Conservation (phyloP, 257 asterid species). For the Leptodermis oblonga region DNA sequence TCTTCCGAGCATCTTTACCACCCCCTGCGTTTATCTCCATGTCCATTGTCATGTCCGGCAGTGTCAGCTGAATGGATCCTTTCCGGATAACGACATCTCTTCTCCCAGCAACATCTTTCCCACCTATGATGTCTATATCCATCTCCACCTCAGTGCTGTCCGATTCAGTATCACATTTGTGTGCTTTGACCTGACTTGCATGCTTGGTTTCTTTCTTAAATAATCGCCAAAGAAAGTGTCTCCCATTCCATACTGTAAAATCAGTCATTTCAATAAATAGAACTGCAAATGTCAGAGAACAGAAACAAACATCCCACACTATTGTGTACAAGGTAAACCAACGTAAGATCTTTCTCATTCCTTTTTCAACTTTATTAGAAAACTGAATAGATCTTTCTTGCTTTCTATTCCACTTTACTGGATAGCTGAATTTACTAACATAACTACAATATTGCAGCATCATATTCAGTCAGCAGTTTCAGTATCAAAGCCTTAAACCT, state of each 20-base stretch:
- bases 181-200: neutral
- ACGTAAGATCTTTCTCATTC: too few relatives aligned
- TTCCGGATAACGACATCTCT: conserved; percentile 28
- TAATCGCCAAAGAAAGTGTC: conserved; percentile 62
- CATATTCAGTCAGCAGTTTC: neutral
- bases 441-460: too few relatives aligned
- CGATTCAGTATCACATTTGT: conserved; percentile 3
- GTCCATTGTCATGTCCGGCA: neutral
- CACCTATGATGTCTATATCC: conserved; percentile 23
- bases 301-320: neutral
- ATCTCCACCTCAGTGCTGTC: conserved; percentile 33
- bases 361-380: neutral
- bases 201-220: conserved; percentile 26
- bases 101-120: conserved; percentile 23
- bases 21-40: conserved; percentile 57
- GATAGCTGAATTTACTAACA: neutral
- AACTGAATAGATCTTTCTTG: neutral
- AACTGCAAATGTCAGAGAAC: neutral
- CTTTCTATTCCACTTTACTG: neutral
- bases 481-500: neutral
- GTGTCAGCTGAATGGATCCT: neutral
- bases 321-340: neutral
- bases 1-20: conserved; percentile 35
- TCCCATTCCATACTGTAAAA: conserved; percentile 48
- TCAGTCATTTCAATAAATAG: neutral